These are phyloP conservation scores for Puccinia horiana DNA, from an alignment of 1,284 basidiomycete species.

Conservation along the genomic window DNA sequence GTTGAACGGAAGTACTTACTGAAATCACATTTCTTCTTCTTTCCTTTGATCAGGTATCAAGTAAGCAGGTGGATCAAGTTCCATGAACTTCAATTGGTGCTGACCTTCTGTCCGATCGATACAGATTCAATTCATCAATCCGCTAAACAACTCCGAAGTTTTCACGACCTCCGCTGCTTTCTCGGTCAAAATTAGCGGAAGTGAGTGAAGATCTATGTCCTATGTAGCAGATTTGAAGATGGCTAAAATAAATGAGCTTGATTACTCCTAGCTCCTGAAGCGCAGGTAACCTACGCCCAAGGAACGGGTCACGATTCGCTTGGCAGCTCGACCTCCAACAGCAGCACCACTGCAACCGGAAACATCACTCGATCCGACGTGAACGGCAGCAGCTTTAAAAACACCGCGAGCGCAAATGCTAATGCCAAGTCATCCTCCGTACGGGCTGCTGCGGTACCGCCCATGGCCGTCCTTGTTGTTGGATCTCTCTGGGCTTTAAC, in stretches of 20 bases:
- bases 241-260: background rate
- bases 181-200: constrained; percentile 32
- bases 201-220: constrained; percentile 12
- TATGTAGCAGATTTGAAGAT: background rate
- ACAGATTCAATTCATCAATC: constrained; percentile 46
- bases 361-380: background rate
- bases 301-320: background rate
- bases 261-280: background rate
- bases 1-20: background rate
- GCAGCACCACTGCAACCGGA: background rate
- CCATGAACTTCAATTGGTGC: too few relatives aligned
- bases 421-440: constrained; percentile 7
- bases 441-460: background rate
- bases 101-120: background rate
- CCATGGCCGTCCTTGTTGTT: background rate
- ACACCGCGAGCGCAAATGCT: background rate
- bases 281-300: background rate
- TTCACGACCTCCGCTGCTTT: constrained; percentile 43
- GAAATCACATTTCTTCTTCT: background rate
- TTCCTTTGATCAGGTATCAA: background rate
- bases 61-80: background rate
- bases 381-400: constrained; percentile 27
- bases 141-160: constrained; percentile 34
- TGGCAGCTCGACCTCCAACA: background rate
- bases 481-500: background rate